Percentiles rank a stretch among this genome's conserved stretches.
phyloP scores from a whole-genome alignment of 2,329 filamentous ascomycete genomes.

The Achaetomium macrosporum region DNA sequence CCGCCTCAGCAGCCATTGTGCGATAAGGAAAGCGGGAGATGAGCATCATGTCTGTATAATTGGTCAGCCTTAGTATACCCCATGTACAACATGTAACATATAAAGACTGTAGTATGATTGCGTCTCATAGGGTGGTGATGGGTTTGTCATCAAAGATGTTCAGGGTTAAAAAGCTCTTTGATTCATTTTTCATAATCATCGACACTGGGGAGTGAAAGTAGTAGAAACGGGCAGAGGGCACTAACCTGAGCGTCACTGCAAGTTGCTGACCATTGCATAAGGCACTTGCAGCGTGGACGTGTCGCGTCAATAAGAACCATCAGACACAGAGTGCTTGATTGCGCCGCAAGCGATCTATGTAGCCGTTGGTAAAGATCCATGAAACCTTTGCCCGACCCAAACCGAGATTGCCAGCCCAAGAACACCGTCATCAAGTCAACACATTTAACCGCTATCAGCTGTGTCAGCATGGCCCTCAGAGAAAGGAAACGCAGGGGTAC shows the following conservation, averaged over 20 bases:
- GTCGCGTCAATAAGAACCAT: slow-evolving; percentile 10
- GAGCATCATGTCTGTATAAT: slow-evolving; percentile 14
- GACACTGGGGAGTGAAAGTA: slow-evolving; percentile 27
- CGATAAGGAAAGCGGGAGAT: slow-evolving; percentile 14
- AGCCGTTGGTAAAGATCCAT: slow-evolving; percentile 36
- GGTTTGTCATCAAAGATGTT: slow-evolving; percentile 49
- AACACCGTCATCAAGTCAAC: slow-evolving; percentile 35
- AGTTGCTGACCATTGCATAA: neutral
- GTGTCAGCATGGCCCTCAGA: slow-evolving; percentile 33
- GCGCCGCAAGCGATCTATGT: slow-evolving; percentile 46
- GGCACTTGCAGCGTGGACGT: slow-evolving; percentile 8
- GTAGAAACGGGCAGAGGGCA: slow-evolving; percentile 22
- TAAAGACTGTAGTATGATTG: slow-evolving; percentile 20
- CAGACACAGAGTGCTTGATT: slow-evolving; percentile 34
- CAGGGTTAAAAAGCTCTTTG: slow-evolving; percentile 67
- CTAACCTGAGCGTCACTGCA: slow-evolving; percentile 38
- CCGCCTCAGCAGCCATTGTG: slow-evolving; percentile 7
- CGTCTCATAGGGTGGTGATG: slow-evolving; percentile 56
- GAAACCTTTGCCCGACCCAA: slow-evolving; percentile 40
- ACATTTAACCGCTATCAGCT: slow-evolving; percentile 46
- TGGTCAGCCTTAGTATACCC: slow-evolving; percentile 37
- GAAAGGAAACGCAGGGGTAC: slow-evolving; percentile 24
- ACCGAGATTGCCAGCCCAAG: slow-evolving; percentile 36
- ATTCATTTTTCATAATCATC: slow-evolving; percentile 50
- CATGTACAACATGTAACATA: slow-evolving; percentile 18